These are phyloP conservation scores for Cephalotrichum gorgonifer DNA, from an alignment of 2,329 filamentous ascomycete species.

Conservation along the genomic window DNA sequence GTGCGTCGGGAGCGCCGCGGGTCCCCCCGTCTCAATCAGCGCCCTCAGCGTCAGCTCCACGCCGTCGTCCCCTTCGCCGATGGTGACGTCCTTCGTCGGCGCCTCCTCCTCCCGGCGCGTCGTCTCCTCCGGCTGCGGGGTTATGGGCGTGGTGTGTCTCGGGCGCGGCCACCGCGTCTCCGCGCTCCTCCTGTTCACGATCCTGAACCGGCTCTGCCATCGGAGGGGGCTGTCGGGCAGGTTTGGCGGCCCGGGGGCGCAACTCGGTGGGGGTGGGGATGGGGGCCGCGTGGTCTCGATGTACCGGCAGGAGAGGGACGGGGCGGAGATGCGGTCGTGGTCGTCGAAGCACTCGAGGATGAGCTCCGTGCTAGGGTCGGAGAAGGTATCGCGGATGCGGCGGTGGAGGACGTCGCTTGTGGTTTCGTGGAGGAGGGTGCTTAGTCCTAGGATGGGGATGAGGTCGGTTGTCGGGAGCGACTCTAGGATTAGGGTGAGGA, in stretches of 20 bases:
- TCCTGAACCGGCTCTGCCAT: background rate
- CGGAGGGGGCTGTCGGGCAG: background rate
- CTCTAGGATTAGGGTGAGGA: background rate
- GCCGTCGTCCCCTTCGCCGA: background rate
- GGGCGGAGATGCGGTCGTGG: background rate
- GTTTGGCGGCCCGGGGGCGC: background rate
- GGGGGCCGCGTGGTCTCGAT: background rate
- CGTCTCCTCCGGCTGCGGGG: background rate
- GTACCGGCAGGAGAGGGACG: background rate
- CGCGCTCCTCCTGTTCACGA: background rate
- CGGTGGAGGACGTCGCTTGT: background rate
- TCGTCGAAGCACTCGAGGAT: background rate
- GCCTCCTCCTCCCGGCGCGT: background rate
- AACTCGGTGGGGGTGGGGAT: no score
- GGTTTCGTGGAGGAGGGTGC: background rate
- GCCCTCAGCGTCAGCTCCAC: background rate
- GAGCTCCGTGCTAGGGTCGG: background rate
- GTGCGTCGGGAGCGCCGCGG: background rate
- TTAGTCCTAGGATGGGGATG: background rate
- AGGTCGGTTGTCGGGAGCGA: background rate
- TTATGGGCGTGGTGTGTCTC: background rate
- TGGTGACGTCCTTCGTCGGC: background rate
- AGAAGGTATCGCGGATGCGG: background rate
- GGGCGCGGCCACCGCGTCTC: background rate
- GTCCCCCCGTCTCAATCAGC: background rate